These are phyloP conservation scores for Colletotrichum higginsianum DNA, from an alignment of 2,329 filamentous ascomycete species.

Conservation along the genomic window DNA sequence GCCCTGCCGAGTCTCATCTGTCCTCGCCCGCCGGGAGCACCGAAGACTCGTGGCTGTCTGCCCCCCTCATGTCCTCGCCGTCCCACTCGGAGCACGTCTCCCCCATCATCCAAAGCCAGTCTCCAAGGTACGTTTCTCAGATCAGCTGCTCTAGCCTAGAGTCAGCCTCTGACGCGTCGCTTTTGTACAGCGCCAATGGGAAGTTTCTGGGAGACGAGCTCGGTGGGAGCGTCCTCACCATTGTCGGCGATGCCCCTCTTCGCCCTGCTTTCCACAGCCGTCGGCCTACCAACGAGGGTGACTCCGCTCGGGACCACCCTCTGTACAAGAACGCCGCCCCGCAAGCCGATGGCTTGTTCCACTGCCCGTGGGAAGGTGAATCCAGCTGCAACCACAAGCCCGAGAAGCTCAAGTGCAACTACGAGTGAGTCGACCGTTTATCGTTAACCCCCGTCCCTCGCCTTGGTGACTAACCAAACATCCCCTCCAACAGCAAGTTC, in stretches of 20 bases:
- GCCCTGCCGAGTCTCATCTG: conserved; percentile 44
- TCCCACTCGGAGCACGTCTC: conserved; percentile 64
- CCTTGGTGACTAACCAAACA: conserved; percentile 46
- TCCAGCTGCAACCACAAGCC: conserved; percentile 86
- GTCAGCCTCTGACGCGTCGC: conserved; percentile 50
- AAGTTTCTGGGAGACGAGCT: conserved; percentile 49
- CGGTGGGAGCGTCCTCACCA: conserved; percentile 44
- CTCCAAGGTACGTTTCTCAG: conserved; percentile 65
- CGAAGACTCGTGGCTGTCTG: conserved; percentile 48
- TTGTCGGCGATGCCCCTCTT: conserved; percentile 56
- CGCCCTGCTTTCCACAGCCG: conserved; percentile 60
- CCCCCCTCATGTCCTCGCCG: conserved; percentile 58
- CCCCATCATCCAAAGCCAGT: conserved; percentile 64
- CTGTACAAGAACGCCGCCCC: conserved; percentile 79
- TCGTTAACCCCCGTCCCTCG: conserved; percentile 9
- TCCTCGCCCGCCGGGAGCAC: conserved; percentile 41
- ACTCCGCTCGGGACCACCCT: conserved; percentile 75
- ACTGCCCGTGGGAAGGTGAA: conserved; percentile 88
- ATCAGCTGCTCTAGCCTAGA: conserved; percentile 40
- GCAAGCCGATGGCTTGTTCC: conserved; percentile 84
- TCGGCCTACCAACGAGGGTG: conserved; percentile 66
- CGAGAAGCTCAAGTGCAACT: conserved; percentile 98
- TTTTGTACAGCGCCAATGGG: conserved; percentile 54
- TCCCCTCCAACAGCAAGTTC: conserved; percentile 79
- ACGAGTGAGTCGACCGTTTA: conserved; percentile 79